Conservation (phyloP, 306 rosid species). For the Phaseolus lunatus region DNA sequence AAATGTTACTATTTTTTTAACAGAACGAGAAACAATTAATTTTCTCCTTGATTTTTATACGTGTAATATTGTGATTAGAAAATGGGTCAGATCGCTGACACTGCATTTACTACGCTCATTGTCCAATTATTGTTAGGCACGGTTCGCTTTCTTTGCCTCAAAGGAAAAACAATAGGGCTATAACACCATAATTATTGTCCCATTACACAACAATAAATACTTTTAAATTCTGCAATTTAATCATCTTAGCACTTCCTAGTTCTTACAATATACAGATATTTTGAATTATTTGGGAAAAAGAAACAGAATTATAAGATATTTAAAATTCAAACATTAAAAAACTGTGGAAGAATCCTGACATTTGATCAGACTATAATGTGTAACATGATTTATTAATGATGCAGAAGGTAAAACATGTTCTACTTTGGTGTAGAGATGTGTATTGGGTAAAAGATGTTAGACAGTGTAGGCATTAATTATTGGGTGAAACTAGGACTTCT, state of each 20-base stretch:
- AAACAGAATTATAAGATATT: too few relatives aligned
- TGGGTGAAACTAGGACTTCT: constrained; percentile 41
- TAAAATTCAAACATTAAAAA: background rate
- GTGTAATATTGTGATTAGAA: constrained; percentile 36
- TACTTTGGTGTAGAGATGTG: constrained; percentile 32
- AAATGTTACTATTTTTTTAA: background rate
- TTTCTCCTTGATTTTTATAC: background rate
- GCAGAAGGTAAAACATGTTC: constrained; percentile 30
- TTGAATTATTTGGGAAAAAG: background rate
- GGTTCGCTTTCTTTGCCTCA: constrained; percentile 34
- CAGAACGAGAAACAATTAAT: background rate
- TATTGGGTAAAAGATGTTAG: constrained; percentile 20
- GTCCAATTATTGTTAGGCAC: constrained; percentile 29
- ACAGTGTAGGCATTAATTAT: constrained; percentile 43
- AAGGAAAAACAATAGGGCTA: background rate
- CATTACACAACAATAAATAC: background rate
- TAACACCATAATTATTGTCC: background rate
- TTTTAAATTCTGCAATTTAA: background rate
- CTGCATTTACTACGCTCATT: constrained; percentile 43
- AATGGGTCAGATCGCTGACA: constrained; percentile 40
- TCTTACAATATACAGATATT: too few relatives aligned
- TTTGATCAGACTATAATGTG: background rate
- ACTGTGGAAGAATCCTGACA: constrained; percentile 16
- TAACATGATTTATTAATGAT: background rate
- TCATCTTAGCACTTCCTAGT: background rate